Base-by-base conservation (phyloP, 441 rosid genomes). In the Gossypium davidsonii region DNA sequence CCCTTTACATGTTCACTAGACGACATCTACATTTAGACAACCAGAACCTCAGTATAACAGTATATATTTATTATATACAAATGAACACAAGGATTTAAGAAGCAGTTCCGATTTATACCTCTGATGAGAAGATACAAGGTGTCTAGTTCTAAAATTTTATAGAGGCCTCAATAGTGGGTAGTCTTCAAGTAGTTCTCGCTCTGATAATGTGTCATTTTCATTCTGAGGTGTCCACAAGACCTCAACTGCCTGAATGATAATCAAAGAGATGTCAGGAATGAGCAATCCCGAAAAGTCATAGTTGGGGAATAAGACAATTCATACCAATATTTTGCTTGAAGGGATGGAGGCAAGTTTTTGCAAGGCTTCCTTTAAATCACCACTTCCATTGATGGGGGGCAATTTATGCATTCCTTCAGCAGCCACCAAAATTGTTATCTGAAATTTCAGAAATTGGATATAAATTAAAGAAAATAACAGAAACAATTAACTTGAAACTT, bases 151-250 rank as follows among this genome's bases (percentile, higher is more conserved):
- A 63, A 46, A 52, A 59, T 20, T 57, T 81, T 71, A 90, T 65
- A 94, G 59, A 58, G 97, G 94, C 88, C 94, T 92, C 88, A 92
- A 82, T 70, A 92, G 87, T 21, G 98, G 90, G 83, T 91, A 94
- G 83, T 92, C 97, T 83, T 90, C 93, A n/a, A 88, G 96, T 48
- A 94, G 83, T 77, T 91, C 93, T 51, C 88, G 79, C 76, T 92
- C 93, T 11, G 97, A 80, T 49, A 94, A 73, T 2, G 88, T 84
- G 68, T 88, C 97, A 17, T 85, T 81, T 79, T 89, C 97, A 66
- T 90, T 82, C 73, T 94, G 97, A 6, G 98, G 97, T 44, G 97
- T 92, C 98, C 97, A 90, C 77, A 94, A 76, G 71, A 89, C 98
- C 83, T 94, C 97, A 28, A 90, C 97, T 28, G 95, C 95, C 97